These are phyloP conservation scores for Puccinia triticina DNA, from an alignment of 1,284 basidiomycete species.

Conservation along the genomic window DNA sequence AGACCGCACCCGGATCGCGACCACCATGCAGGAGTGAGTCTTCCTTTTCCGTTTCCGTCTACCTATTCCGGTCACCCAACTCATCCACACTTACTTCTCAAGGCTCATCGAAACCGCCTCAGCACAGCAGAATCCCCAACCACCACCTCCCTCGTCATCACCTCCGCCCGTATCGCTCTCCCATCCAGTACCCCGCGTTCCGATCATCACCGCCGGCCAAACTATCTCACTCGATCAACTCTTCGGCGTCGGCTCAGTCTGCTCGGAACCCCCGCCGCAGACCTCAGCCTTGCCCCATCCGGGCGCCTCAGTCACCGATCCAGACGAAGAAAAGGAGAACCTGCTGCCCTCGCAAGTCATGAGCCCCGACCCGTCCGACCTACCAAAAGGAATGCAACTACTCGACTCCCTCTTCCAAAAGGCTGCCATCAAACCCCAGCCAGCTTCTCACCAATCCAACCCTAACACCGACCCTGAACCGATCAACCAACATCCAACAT, in stretches of 20 bases:
- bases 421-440: slow-evolving; percentile 29
- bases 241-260: slow-evolving; percentile 35
- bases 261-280: slow-evolving; percentile 33
- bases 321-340: slow-evolving; percentile 9
- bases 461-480: not conserved
- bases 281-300: slow-evolving; percentile 38
- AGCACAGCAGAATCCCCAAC: not conserved
- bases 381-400: slow-evolving; percentile 46
- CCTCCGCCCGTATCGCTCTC: slow-evolving; percentile 35
- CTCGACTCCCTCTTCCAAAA: slow-evolving; percentile 42
- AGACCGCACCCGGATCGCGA: slow-evolving; percentile 28
- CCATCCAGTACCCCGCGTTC: slow-evolving; percentile 39
- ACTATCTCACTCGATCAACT: slow-evolving; percentile 45
- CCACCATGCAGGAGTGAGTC: slow-evolving; percentile 27
- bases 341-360: slow-evolving; percentile 18
- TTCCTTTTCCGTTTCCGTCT: not conserved
- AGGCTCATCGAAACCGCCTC: slow-evolving; percentile 26
- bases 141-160: slow-evolving; percentile 1
- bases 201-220: slow-evolving; percentile 42
- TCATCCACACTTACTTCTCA: not conserved
- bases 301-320: slow-evolving; percentile 1
- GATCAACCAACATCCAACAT: slow-evolving; percentile 8
- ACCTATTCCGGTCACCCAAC: not conserved
- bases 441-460: slow-evolving; percentile 2
- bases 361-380: slow-evolving; percentile 44